phyloP scores from a whole-genome alignment of 768 basidiomycete species.

The Xerocomellus chrysenteron region DNA sequence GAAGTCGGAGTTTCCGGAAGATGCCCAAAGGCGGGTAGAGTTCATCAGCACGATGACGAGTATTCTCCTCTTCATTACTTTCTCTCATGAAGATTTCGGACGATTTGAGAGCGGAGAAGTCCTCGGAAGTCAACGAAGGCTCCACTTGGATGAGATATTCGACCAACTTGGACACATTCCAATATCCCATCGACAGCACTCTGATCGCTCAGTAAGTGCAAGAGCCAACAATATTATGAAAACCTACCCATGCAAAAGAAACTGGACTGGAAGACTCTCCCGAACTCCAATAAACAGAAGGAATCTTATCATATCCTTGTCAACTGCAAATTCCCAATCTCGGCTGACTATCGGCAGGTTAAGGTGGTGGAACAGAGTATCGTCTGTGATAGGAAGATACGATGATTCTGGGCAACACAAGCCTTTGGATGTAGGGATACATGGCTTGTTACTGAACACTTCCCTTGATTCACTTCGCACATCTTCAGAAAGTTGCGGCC shows the following conservation, averaged over 20 bases:
- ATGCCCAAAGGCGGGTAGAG: constrained; percentile 80
- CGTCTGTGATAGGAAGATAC: constrained; percentile 78
- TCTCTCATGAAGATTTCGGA: constrained; percentile 12
- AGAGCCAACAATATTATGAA: neutral
- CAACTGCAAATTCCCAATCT: constrained; percentile 36
- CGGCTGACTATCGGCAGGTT: neutral
- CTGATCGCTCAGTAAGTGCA: neutral
- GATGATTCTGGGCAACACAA: constrained; percentile 65
- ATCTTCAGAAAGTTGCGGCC: constrained; percentile 54
- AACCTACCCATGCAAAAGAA: neutral
- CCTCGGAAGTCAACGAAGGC: neutral
- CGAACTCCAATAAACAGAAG: constrained; percentile 1
- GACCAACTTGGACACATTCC: neutral
- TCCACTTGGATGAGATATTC: neutral
- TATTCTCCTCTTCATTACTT: constrained; percentile 29
- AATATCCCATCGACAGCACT: neutral
- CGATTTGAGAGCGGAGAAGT: neutral
- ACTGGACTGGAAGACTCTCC: neutral
- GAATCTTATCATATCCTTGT: neutral
- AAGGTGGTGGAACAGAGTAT: constrained; percentile 25
- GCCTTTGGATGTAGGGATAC: constrained; percentile 53
- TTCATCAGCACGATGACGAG: constrained; percentile 58
- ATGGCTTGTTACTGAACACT: constrained; percentile 32
- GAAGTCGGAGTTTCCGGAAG: constrained; percentile 67
- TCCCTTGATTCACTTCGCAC: constrained; percentile 31